These are phyloP conservation scores for Tilletia walkeri DNA, from an alignment of 1,284 basidiomycete genomes.

Conservation along the genomic window DNA sequence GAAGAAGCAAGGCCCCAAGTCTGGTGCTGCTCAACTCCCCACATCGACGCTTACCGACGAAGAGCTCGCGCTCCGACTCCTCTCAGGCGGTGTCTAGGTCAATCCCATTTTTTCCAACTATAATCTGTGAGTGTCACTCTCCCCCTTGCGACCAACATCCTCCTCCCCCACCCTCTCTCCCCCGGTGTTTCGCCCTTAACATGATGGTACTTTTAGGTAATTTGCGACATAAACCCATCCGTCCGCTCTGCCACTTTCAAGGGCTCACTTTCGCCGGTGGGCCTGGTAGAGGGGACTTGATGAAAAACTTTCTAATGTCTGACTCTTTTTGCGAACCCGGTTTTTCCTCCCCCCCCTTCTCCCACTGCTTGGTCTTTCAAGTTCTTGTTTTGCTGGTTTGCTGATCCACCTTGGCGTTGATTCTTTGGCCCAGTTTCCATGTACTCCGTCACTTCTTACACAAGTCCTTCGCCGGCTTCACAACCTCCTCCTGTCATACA, in stretches of 20 bases:
- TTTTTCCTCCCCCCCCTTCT: neutral
- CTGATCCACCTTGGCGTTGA: no score
- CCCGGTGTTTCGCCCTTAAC: neutral
- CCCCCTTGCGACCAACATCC: no score
- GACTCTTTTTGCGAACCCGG: slow-evolving; percentile 2
- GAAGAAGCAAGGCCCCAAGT: neutral
- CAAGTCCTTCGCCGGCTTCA: no score
- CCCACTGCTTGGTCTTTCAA: neutral
- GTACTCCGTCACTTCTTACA: no score
- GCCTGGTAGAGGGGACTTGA: slow-evolving; percentile 16
- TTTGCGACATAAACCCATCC: slow-evolving; percentile 18
- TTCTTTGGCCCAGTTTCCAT: no score
- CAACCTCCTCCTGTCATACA: no score
- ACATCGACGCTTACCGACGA: slow-evolving; percentile 14
- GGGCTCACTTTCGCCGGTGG: slow-evolving; percentile 18
- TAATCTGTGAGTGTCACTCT: slow-evolving; percentile 3
- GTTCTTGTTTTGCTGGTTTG: neutral
- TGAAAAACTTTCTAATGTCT: slow-evolving; percentile 16
- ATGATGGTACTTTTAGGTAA: slow-evolving; percentile 21
- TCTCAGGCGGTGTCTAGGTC: slow-evolving; percentile 1
- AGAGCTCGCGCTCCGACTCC: slow-evolving; percentile 21
- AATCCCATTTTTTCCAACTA: neutral
- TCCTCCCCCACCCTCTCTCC: neutral
- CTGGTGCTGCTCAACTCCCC: neutral
- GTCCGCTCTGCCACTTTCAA: neutral